A percentile compares a stretch with the other conserved stretches of the same genome.
These are phyloP conservation scores for Millerago galiae DNA, from an alignment of 805 yeast species.

Conservation along the genomic window DNA sequence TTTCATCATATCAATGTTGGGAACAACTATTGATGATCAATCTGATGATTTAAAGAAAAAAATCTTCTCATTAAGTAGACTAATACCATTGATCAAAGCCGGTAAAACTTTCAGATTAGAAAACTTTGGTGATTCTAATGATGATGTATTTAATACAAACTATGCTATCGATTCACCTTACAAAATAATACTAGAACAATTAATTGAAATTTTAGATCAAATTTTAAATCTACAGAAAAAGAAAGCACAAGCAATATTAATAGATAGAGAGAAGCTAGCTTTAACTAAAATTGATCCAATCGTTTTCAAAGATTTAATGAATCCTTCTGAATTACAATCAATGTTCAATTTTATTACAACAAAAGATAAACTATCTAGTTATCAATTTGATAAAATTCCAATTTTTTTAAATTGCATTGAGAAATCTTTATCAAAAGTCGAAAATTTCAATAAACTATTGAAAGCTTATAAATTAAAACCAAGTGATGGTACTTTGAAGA, in stretches of 20 bases:
- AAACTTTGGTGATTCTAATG: constrained; percentile 17
- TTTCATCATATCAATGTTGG: constrained; percentile 9
- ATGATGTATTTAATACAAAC: constrained; percentile 2
- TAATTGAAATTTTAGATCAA: constrained; percentile 21
- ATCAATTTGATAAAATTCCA: constrained; percentile 25
- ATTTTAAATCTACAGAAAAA: constrained; percentile 24
- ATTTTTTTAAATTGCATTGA: constrained; percentile 22
- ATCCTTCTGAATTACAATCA: constrained; percentile 28
- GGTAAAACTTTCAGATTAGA: constrained; percentile 15
- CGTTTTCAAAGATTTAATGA: constrained; percentile 26
- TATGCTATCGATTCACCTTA: background rate
- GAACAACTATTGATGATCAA: background rate
- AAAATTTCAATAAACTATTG: constrained; percentile 22
- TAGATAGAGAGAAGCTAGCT: constrained; percentile 27
- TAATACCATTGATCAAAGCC: constrained; percentile 4
- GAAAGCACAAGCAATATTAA: constrained; percentile 23
- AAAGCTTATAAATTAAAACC: constrained; percentile 20
- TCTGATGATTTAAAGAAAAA: background rate
- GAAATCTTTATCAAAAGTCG: constrained; percentile 16
- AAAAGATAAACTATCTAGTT: constrained; percentile 19
- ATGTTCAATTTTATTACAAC: constrained; percentile 27
- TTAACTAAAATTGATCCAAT: constrained; percentile 25
- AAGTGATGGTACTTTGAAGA: constrained; percentile 19
- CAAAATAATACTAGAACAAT: constrained; percentile 1
- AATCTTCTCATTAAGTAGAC: constrained; percentile 2